phyloP scores from a whole-genome alignment of 805 yeast species.

The Saccharomycopsis vini region DNA sequence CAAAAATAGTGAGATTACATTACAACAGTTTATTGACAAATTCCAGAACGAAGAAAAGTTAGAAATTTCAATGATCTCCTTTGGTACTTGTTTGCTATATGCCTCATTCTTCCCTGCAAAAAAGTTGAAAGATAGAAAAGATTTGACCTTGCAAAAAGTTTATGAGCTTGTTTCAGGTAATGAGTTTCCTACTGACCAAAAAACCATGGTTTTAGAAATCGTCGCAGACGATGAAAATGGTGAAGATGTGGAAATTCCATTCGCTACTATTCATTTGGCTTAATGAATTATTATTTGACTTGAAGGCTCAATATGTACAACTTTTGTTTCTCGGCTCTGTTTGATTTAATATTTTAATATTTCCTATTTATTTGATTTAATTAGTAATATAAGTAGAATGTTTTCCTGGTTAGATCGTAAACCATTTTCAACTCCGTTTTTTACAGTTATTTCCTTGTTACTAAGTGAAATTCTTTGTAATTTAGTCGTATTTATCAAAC shows the following conservation, averaged over 20 bases:
- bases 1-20: conserved; percentile 58
- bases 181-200: conserved; percentile 63
- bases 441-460: no score
- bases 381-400: not conserved
- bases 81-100: conserved; percentile 80
- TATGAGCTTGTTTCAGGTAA: conserved; percentile 82
- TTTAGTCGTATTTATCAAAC: no score
- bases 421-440: no score
- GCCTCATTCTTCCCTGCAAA: conserved; percentile 92
- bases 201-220: conserved; percentile 76
- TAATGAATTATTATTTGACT: not conserved
- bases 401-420: no score
- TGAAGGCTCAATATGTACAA: not conserved
- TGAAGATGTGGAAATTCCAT: conserved; percentile 95
- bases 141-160: conserved; percentile 59
- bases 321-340: not conserved
- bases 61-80: conserved; percentile 83
- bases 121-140: conserved; percentile 72
- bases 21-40: conserved; percentile 61
- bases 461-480: no score
- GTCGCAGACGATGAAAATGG: conserved; percentile 89
- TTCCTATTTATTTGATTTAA: not conserved
- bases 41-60: conserved; percentile 79
- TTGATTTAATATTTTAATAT: no score
- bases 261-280: conserved; percentile 51